Conservation (phyloP, 164 flowering plant genomes). For the Vitis cinerea region DNA sequence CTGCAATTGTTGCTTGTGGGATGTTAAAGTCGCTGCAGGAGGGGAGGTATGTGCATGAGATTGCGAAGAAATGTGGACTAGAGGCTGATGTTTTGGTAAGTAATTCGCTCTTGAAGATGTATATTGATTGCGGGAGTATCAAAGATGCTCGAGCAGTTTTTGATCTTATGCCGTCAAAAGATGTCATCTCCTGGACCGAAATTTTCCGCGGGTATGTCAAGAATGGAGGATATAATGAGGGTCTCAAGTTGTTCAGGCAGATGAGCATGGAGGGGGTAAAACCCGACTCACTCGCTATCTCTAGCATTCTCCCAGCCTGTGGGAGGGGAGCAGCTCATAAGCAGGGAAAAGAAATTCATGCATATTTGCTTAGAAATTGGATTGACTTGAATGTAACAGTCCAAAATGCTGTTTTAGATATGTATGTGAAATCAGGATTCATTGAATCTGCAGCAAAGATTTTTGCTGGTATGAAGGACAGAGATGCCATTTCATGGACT, state of each 20-base stretch:
- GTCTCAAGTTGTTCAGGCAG: conserved; percentile 48
- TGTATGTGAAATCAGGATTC: conserved; percentile 72
- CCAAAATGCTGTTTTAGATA: conserved; percentile 62
- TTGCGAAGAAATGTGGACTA: conserved; percentile 43
- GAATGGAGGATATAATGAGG: conserved; percentile 63
- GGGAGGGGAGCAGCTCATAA: conserved; percentile 57
- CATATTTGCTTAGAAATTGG: conserved; percentile 41
- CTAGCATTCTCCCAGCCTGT: conserved; percentile 70
- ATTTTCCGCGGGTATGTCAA: conserved; percentile 49
- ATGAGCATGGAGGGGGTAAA: conserved; percentile 51
- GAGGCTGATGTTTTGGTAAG: conserved; percentile 52
- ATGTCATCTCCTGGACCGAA: conserved; percentile 66
- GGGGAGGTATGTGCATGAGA: conserved; percentile 45
- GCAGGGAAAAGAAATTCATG: conserved; percentile 68
- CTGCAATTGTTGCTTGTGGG: conserved; percentile 52
- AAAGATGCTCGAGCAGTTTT: conserved; percentile 50
- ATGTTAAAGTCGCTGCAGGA: conserved; percentile 37
- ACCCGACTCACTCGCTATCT: conserved; percentile 46
- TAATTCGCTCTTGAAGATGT: conserved; percentile 69
- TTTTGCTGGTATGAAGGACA: conserved; percentile 40
- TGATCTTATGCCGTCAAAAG: conserved; percentile 43
- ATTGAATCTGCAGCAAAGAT: conserved; percentile 43
- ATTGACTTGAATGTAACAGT: conserved; percentile 33
- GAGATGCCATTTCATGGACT: conserved; percentile 68
- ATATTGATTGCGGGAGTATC: conserved; percentile 50